Evolutionary conservation across 1,284 basidiomycete genomes (phyloP), one percentile per base, ranked within the genome.

Genomic region (Cronartium quercuum): DNA sequence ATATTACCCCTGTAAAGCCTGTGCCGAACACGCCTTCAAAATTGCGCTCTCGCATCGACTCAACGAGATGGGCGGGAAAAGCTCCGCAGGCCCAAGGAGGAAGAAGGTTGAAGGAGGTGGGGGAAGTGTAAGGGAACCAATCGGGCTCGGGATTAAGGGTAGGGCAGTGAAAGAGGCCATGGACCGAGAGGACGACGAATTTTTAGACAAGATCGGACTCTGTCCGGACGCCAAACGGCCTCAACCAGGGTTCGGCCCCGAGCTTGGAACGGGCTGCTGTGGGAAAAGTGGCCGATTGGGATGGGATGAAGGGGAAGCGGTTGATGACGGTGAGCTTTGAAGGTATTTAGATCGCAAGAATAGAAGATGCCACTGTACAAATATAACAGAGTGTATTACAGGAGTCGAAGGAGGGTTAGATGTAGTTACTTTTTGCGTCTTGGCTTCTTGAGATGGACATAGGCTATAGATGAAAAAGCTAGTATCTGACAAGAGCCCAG

Each of bases 1-100:
- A 29, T 74, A 74, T 37, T 74, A 74, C 35, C 63, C 44, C 42
- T 74, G 71, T 44, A 74, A 74, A 34, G 71, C 63, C 9, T 74
- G 71, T 61, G 47, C 71, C 24, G 71, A 74, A 74, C 71, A 74
- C 41, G 71, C 71, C 21, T 74, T 74, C 42, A 74, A 74, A 66
- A 42, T 74, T n/a, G 63, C 71, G 5, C 55, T 74, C 10, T 74
- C 71, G 2, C 71, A 74, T 62, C 64, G 65, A 61, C 44, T 74
- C 6, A 61, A 74, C 38, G 71, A 74, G 24, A 64, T 64, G n/a
- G n/a, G n/a, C n/a, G n/a, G n/a, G n/a, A n/a, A n/a, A n/a, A n/a
- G n/a, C n/a, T n/a, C n/a, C n/a, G 65, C 64, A 65, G 42, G 69
- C 10, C 34, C 21, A 12, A 44, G 42, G 18, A 51, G 47, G 21